A percentile compares a stretch with the other conserved stretches of the same genome.
phyloP scores from a whole-genome alignment of 1,284 basidiomycete genomes.

The Moniliophthora roreri region DNA sequence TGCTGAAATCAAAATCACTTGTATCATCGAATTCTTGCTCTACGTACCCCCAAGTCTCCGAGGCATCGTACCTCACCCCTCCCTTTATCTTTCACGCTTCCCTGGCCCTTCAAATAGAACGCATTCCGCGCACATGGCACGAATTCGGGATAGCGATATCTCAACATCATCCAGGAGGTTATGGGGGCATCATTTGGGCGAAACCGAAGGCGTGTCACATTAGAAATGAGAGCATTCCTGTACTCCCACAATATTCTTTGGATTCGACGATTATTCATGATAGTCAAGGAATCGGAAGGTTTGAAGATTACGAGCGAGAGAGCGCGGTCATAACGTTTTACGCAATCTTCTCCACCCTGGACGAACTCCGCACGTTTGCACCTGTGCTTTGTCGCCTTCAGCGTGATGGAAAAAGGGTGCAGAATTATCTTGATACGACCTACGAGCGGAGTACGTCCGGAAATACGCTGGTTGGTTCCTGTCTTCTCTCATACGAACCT shows the following conservation, averaged over 20 bases:
- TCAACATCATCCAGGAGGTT: constrained; percentile 18
- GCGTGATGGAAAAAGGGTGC: constrained; percentile 31
- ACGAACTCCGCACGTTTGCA: constrained; percentile 41
- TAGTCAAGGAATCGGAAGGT: neutral
- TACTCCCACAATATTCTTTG: neutral
- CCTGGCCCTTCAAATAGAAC: constrained; percentile 23
- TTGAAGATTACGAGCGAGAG: neutral
- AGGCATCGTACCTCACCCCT: constrained; percentile 51
- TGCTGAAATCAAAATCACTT: constrained; percentile 22
- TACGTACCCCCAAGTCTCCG: constrained; percentile 26
- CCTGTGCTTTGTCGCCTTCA: constrained; percentile 47
- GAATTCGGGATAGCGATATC: constrained; percentile 38
- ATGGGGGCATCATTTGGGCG: constrained; percentile 27
- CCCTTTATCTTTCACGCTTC: constrained; percentile 50
- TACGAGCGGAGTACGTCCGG: neutral
- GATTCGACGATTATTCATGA: neutral
- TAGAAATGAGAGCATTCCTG: constrained; percentile 23
- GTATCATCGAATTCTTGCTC: constrained; percentile 26
- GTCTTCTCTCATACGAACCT: constrained; percentile 20
- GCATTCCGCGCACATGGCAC: constrained; percentile 37
- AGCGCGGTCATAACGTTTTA: constrained; percentile 22
- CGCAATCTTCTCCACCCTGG: constrained; percentile 34
- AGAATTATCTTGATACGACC: constrained; percentile 33
- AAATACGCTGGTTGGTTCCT: constrained; percentile 8
- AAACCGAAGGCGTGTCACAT: constrained; percentile 12